Evolutionary conservation across 345 rosid species (phyloP).

Genomic region (Noccaea caerulescens): DNA sequence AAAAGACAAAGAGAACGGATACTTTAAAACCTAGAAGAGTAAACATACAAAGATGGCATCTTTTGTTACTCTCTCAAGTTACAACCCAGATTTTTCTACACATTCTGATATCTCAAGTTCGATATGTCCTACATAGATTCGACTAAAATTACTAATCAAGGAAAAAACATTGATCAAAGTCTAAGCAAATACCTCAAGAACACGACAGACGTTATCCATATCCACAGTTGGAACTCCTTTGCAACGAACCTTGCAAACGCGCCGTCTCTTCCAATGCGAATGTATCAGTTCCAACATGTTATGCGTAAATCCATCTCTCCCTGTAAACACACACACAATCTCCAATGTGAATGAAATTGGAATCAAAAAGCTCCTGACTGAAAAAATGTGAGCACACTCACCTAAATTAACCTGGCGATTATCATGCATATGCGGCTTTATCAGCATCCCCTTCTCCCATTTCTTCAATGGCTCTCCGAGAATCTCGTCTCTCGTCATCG

Average conservation of each 20-base stretch:
- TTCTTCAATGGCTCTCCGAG: slow-evolving; percentile 82
- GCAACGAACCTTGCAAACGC: slow-evolving; percentile 84
- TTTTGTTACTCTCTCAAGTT: slow-evolving; percentile 19
- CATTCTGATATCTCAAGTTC: neutral
- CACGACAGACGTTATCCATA: slow-evolving; percentile 82
- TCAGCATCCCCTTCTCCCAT: slow-evolving; percentile 78
- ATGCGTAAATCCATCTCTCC: slow-evolving; percentile 96
- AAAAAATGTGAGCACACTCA: slow-evolving; percentile 39
- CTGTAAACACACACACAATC: slow-evolving; percentile 39
- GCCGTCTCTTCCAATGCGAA: slow-evolving; percentile 80
- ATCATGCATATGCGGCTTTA: slow-evolving; percentile 69
- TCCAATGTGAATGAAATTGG: neutral
- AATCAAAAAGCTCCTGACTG: neutral
- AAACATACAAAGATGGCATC: slow-evolving; percentile 1
- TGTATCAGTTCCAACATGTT: slow-evolving; percentile 95
- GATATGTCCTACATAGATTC: neutral
- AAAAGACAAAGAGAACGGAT: neutral
- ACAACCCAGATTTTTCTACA: neutral
- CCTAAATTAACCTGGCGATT: slow-evolving; percentile 95
- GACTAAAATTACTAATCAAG: neutral
- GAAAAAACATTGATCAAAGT: neutral
- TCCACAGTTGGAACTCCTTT: slow-evolving; percentile 93
- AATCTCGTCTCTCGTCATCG: slow-evolving; percentile 65
- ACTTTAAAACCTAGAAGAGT: neutral
- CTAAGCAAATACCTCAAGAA: slow-evolving; percentile 68